Conservation (phyloP, 495 filamentous ascomycete species). For the Terfezia boudieri region DNA sequence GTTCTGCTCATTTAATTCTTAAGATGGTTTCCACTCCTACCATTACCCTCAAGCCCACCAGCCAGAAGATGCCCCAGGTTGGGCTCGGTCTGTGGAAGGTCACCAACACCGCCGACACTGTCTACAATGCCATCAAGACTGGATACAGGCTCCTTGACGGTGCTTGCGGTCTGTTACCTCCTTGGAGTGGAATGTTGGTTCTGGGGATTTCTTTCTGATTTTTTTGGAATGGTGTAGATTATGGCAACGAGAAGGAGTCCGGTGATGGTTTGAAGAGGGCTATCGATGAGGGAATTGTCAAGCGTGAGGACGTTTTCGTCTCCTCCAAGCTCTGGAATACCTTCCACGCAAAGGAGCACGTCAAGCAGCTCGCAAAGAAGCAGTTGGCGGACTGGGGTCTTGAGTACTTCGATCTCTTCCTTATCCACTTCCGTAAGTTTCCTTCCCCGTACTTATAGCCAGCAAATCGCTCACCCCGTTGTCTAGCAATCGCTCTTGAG, state of each 20-base stretch:
- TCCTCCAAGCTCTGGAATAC: conserved; percentile 85
- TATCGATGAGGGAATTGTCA: conserved; percentile 67
- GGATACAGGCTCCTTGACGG: conserved; percentile 77
- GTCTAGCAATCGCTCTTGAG: conserved; percentile 39
- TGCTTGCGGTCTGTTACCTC: conserved; percentile 43
- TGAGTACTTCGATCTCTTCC: conserved; percentile 69
- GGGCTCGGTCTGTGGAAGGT: conserved; percentile 77
- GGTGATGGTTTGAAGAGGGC: conserved; percentile 71
- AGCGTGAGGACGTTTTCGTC: conserved; percentile 73
- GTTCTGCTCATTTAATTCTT: not conserved
- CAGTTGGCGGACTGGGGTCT: conserved; percentile 61
- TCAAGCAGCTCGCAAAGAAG: conserved; percentile 48
- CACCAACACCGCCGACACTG: conserved; percentile 49
- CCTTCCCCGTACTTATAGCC: not conserved
- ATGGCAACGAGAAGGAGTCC: conserved; percentile 69
- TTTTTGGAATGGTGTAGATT: conserved; percentile 30
- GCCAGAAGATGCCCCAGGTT: conserved; percentile 70
- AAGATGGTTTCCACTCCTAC: conserved; percentile 18
- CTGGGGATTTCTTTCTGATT: not conserved
- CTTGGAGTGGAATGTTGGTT: not conserved
- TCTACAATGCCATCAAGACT: conserved; percentile 75
- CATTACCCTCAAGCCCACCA: conserved; percentile 52
- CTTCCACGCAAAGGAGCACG: conserved; percentile 54
- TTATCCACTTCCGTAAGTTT: conserved; percentile 48
- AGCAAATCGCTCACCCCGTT: not conserved